A percentile compares a stretch with the other conserved stretches of the same genome.
These are phyloP conservation scores for Colletotrichum horii DNA, from an alignment of 2,329 filamentous ascomycete species.

Conservation along the genomic window DNA sequence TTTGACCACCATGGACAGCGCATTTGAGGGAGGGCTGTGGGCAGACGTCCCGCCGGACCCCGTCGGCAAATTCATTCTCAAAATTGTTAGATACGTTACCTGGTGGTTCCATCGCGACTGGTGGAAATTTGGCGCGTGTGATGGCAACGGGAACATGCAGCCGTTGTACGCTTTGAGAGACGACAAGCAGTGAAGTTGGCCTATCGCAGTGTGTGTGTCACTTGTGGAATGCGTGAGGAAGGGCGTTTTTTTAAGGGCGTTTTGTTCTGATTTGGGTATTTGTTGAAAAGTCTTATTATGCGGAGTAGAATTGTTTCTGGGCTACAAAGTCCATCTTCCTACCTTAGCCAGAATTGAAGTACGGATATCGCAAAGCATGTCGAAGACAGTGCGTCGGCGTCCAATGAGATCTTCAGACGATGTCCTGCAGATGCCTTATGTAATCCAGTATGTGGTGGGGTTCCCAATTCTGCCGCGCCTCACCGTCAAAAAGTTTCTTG, in stretches of 20 bases:
- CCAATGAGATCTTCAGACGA: neutral
- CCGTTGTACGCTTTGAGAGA: conserved; percentile 28
- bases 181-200: neutral
- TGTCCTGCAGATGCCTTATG: neutral
- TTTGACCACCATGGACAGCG: conserved; percentile 24
- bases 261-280: neutral
- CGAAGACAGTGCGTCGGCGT: neutral
- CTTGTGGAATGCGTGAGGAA: neutral
- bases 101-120: conserved; percentile 26
- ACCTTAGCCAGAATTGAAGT: neutral
- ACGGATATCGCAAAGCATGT: neutral
- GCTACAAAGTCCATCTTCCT: neutral
- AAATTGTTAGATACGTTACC: conserved; percentile 20
- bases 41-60: conserved; percentile 20
- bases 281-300: neutral
- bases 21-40: conserved; percentile 36
- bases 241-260: neutral
- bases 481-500: conserved; percentile 25
- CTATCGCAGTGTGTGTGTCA: neutral
- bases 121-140: conserved; percentile 30
- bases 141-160: conserved; percentile 25
- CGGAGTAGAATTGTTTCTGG: neutral
- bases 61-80: conserved; percentile 6
- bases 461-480: conserved; percentile 17
- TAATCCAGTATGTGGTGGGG: neutral